Base-by-base conservation (phyloP, 176 grass and related monocot species). In the Triticum urartu region DNA sequence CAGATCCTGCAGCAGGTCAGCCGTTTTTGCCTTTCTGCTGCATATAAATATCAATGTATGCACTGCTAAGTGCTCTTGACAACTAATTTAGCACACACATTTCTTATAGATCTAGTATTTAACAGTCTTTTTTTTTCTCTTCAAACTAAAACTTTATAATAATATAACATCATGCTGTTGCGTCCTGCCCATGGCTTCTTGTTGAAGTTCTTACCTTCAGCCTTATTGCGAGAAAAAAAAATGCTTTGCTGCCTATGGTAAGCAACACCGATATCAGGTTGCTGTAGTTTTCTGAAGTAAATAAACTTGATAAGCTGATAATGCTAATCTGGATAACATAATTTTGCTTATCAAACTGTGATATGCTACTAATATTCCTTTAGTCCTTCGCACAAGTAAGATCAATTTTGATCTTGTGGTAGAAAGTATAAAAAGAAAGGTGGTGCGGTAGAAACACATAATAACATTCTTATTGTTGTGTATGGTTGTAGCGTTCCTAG, bases 1-100 rank as follows among this genome's bases (percentile, higher is more conserved):
- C 94, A 99, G 39, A 92, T 97, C 64, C 89, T 99, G 85, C 94
- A 99, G 68, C 97, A 99, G 94, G 97, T 99, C 88, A 81, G 68
- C 34, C 54, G 32, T 52, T 80, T 86, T 68, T 86, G 13, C 9
- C 26, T 69, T 59, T 2, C n/a, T 78, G 78, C 77, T 25, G 21
- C 36, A 82, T 72, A 21, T 33, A 70, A 65, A 38, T 54, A 30
- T 28, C 20, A 75, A 15, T 43, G 5, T 71, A 65, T 61, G 50
- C 30, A 9, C 25, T 48, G 11, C 36, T 59, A 68, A 74, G 6
- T 64, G 66, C 18, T 65, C 66, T 35, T 83, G 67, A n/a, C 81
- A 64, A 39, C 36, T 50, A 39, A 28, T 42, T 68, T 84, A 47
- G 3, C 43, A 68, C 61, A 79, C 24, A 0, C 1, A 32, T 36